Evolutionary conservation across 495 filamentous ascomycete genomes (phyloP).

Genomic region (Penicillium antarcticum): DNA sequence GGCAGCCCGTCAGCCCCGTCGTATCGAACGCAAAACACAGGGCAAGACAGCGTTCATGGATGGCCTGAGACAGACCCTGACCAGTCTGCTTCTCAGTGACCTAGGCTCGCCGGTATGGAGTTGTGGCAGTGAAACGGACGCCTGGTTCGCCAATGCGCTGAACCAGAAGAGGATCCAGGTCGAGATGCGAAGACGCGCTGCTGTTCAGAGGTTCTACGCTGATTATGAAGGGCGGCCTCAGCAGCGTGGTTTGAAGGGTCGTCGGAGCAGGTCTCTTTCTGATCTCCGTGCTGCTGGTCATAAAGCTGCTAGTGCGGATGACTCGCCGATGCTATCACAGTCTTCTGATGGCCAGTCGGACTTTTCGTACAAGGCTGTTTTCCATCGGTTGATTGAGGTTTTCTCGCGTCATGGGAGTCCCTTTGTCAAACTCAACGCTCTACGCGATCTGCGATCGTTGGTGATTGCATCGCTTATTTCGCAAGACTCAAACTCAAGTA

Average conservation of each 20-base stretch:
- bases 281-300: not conserved
- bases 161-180: constrained; percentile 75
- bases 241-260: constrained; percentile 16
- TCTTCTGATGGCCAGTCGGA: constrained; percentile 18
- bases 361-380: constrained; percentile 73
- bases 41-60: constrained; percentile 67
- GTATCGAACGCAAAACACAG: constrained; percentile 35
- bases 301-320: not conserved
- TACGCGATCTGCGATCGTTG: constrained; percentile 78
- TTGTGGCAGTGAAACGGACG: constrained; percentile 85
- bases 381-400: constrained; percentile 73
- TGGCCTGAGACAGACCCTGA: constrained; percentile 74
- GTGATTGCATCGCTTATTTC: constrained; percentile 70
- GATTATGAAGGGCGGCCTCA: constrained; percentile 36
- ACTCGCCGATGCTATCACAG: not conserved
- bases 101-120: constrained; percentile 81
- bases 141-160: constrained; percentile 75
- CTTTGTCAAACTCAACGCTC: constrained; percentile 76
- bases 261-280: constrained; percentile 37
- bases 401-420: constrained; percentile 92
- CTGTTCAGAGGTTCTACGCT: constrained; percentile 45
- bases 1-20: constrained; percentile 29
- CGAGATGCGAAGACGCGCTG: constrained; percentile 61
- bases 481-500: constrained; percentile 27
- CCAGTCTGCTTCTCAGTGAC: constrained; percentile 84